Evolutionary conservation across 1,284 basidiomycete genomes (phyloP).

Genomic region (Bondarzewia mesenterica): DNA sequence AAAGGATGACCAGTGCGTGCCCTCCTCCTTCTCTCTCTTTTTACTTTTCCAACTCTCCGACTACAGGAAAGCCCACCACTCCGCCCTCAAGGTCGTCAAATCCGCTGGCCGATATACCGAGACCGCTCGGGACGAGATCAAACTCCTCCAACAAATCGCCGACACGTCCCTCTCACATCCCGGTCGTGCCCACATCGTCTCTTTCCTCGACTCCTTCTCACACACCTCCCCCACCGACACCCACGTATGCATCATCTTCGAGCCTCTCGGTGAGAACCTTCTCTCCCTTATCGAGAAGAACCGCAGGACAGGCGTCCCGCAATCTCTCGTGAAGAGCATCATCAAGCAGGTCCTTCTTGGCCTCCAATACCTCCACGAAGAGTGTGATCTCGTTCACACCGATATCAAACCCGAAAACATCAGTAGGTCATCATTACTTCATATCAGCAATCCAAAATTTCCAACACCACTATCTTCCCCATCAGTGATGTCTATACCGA

Average conservation of each 20-base stretch:
- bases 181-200: conserved; percentile 68
- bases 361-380: conserved; percentile 86
- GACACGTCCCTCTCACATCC: conserved; percentile 64
- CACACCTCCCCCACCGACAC: conserved; percentile 54
- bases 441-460: conserved; percentile 5
- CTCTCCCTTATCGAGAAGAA: conserved; percentile 80
- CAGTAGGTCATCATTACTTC: conserved; percentile 39
- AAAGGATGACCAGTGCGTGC: conserved; percentile 58
- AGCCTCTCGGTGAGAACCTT: conserved; percentile 86
- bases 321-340: conserved; percentile 75
- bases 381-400: conserved; percentile 82
- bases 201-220: conserved; percentile 82
- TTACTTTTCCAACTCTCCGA: conserved; percentile 13
- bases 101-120: conserved; percentile 82
- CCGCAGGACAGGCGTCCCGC: conserved; percentile 79
- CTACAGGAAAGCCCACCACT: conserved; percentile 58
- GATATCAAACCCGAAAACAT: conserved; percentile 95
- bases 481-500: conserved; percentile 68
- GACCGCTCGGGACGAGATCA: conserved; percentile 88
- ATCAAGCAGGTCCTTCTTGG: conserved; percentile 80
- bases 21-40: conserved; percentile 10
- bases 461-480: not conserved
- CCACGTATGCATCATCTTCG: conserved; percentile 88
- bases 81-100: conserved; percentile 88
- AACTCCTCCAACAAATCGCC: conserved; percentile 72